A percentile compares a stretch with the other conserved stretches of the same genome.
Evolutionary conservation across 305 asterid genomes (phyloP).

Genomic region (Fraxinus dipetala): DNA sequence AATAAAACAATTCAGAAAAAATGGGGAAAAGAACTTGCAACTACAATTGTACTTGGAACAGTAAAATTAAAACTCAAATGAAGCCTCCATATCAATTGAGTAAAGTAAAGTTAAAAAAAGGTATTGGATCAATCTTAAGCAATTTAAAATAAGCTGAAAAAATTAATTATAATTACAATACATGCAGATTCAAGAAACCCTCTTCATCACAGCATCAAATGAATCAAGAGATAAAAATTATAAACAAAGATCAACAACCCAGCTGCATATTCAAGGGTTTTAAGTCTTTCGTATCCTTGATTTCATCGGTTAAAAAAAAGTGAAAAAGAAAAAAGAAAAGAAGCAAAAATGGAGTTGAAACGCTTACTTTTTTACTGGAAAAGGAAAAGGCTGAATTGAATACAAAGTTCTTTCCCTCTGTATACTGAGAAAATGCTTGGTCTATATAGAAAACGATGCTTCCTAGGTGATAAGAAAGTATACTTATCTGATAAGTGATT

Average conservation of each 20-base stretch:
- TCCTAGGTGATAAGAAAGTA: not conserved
- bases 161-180: constrained; percentile 16
- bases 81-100: constrained; percentile 13
- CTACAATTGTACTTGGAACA: not conserved
- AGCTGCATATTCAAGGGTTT: constrained; percentile 15
- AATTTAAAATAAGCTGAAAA: not conserved
- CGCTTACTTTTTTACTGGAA: constrained; percentile 31
- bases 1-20: not conserved
- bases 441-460: constrained; percentile 23
- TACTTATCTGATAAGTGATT: constrained; percentile 29
- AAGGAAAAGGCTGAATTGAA: constrained; percentile 16
- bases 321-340: not conserved
- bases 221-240: not conserved
- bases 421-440: not conserved
- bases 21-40: not conserved
- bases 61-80: constrained; percentile 4
- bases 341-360: constrained; percentile 17
- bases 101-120: not conserved
- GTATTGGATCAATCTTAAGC: not conserved
- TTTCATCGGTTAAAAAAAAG: not conserved
- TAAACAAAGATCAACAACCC: not conserved
- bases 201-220: constrained; percentile 11
- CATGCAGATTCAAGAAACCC: constrained; percentile 17
- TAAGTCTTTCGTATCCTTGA: not conserved
- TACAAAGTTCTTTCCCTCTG: constrained; percentile 18